A percentile compares a stretch with the other conserved stretches of the same genome.
phyloP scores from a whole-genome alignment of 2,329 filamentous ascomycete genomes.

The Colletotrichum sp. region DNA sequence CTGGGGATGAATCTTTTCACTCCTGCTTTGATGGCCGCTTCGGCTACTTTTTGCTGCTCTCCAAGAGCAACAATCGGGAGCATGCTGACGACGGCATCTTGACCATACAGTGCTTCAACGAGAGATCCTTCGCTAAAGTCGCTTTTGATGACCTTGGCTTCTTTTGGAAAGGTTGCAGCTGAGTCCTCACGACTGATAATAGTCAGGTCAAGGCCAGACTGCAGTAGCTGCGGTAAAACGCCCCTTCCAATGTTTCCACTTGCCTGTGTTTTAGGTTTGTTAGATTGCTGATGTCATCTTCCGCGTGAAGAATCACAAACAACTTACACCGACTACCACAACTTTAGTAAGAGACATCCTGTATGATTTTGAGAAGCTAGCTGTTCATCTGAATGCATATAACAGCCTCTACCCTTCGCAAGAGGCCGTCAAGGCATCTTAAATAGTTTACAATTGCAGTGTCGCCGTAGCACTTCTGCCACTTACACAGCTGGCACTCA shows the following conservation, averaged over 20 bases:
- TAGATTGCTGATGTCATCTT: neutral
- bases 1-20: constrained; percentile 58
- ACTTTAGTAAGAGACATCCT: neutral
- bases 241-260: neutral
- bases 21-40: constrained; percentile 56
- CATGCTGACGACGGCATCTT: constrained; percentile 38
- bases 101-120: constrained; percentile 2
- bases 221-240: neutral
- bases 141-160: neutral
- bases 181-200: neutral
- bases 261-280: neutral
- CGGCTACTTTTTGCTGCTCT: constrained; percentile 44
- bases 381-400: neutral
- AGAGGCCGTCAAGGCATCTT: neutral
- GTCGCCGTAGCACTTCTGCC: neutral
- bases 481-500: neutral
- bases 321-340: neutral
- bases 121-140: neutral
- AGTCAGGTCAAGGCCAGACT: neutral
- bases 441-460: neutral
- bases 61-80: constrained; percentile 31
- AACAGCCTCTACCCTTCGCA: neutral
- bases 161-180: neutral
- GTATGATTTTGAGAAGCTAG: neutral
- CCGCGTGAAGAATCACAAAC: neutral